These are phyloP conservation scores for Erythrobasidium yunnanense DNA, from an alignment of 768 basidiomycete genomes.

Conservation along the genomic window DNA sequence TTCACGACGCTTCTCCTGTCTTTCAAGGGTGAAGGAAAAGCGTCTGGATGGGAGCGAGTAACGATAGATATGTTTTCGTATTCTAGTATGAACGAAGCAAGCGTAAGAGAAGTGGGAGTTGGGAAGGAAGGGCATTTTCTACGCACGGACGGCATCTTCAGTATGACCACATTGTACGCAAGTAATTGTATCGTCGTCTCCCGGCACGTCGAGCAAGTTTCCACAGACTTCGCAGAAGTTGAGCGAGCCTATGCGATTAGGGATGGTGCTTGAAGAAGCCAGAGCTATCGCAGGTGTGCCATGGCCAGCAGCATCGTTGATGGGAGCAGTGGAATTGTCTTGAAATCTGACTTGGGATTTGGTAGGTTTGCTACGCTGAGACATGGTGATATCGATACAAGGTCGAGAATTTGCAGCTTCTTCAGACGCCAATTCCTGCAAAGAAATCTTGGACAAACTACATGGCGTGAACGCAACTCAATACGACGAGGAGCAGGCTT, in stretches of 20 bases:
- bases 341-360: not conserved
- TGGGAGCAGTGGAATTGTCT: not conserved
- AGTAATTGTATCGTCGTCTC: conserved; percentile 58
- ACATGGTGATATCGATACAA: not conserved
- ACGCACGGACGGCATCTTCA: conserved; percentile 81
- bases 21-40: conserved; percentile 77
- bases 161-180: conserved; percentile 82
- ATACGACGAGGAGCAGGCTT: too few species aligned
- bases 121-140: not conserved
- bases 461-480: too few species aligned
- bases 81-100: conserved; percentile 39
- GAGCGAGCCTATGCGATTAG: conserved; percentile 59
- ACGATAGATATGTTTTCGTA: conserved; percentile 84
- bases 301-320: not conserved
- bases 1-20: conserved; percentile 62
- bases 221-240: conserved; percentile 91
- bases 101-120: not conserved
- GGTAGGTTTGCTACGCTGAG: not conserved
- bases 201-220: conserved; percentile 74
- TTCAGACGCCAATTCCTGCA: not conserved
- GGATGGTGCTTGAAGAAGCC: conserved; percentile 6
- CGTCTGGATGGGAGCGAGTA: conserved; percentile 83
- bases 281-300: not conserved
- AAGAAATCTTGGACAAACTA: too few species aligned
- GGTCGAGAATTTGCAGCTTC: not conserved